These are phyloP conservation scores for Apiospora phragmitis DNA, from an alignment of 2,329 filamentous ascomycete species.

Conservation along the genomic window DNA sequence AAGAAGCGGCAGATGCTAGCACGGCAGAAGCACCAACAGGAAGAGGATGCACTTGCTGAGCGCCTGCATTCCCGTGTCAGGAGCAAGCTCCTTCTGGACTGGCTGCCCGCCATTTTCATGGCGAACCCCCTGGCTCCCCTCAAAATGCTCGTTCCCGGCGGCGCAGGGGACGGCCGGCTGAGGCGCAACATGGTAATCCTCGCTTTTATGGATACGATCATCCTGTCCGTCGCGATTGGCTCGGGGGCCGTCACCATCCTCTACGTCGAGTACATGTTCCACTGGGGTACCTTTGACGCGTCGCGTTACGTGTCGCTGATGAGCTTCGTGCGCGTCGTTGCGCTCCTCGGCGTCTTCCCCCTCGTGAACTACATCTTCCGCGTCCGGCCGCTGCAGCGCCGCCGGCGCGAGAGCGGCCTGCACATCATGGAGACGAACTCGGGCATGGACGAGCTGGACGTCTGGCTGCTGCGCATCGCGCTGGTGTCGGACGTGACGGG, in stretches of 20 bases:
- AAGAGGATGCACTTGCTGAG: conserved; percentile 41
- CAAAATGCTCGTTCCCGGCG: conserved; percentile 73
- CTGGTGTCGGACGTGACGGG: conserved; percentile 77
- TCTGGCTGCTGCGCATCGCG: conserved; percentile 73
- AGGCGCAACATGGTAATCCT: conserved; percentile 82
- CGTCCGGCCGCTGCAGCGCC: conserved; percentile 46
- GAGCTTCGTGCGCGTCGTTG: conserved; percentile 73
- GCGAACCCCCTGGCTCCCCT: conserved; percentile 76
- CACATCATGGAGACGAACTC: conserved; percentile 50
- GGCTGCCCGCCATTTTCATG: conserved; percentile 39
- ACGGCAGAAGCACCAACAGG: conserved; percentile 62
- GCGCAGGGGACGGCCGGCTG: conserved; percentile 60
- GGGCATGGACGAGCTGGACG: conserved; percentile 77
- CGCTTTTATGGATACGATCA: conserved; percentile 76
- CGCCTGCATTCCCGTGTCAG: conserved; percentile 23
- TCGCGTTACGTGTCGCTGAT: conserved; percentile 80
- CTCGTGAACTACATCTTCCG: conserved; percentile 75
- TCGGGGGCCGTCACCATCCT: conserved; percentile 79
- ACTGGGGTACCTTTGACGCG: conserved; percentile 80
- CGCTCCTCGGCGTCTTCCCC: conserved; percentile 75
- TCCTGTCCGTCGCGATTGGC: conserved; percentile 82
- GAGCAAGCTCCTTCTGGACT: conserved; percentile 21
- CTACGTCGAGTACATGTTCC: conserved; percentile 78
- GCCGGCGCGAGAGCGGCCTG: conserved; percentile 38
- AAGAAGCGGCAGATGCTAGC: conserved; percentile 69